These are phyloP conservation scores for Vicia faba DNA, from an alignment of 306 rosid genomes.

Conservation along the genomic window DNA sequence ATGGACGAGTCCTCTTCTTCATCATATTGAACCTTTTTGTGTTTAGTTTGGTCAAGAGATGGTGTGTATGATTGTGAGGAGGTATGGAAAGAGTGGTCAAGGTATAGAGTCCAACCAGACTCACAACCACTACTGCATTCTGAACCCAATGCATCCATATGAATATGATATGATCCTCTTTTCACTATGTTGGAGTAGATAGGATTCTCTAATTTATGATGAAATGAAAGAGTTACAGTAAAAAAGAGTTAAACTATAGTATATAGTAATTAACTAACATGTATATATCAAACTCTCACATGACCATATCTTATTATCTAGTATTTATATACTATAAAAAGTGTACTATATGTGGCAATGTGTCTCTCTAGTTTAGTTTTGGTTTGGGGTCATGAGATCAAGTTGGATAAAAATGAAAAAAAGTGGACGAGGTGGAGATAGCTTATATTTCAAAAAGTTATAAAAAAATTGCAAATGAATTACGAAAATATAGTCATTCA, in stretches of 20 bases:
- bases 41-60: background rate
- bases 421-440: conserved; percentile 36
- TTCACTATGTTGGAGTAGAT: background rate
- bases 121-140: conserved; percentile 90
- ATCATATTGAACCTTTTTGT: conserved; percentile 16
- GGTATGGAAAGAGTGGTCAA: conserved; percentile 59
- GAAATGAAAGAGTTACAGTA: conserved; percentile 29
- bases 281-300: conserved; percentile 15
- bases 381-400: background rate
- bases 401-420: conserved; percentile 42
- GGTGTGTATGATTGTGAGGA: conserved; percentile 21
- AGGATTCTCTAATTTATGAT: conserved; percentile 43
- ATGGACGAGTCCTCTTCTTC: conserved; percentile 86
- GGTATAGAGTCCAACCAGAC: conserved; percentile 98
- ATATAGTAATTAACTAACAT: conserved; percentile 1
- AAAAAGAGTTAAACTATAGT: conserved; percentile 18
- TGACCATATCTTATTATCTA: conserved; percentile 9
- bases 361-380: conserved; percentile 38
- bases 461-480: too few species aligned
- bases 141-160: conserved; percentile 64
- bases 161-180: conserved; percentile 29
- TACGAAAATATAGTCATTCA: too few species aligned
- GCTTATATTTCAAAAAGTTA: too few species aligned
- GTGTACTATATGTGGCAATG: conserved; percentile 24
- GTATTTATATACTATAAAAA: background rate